Base-by-base conservation (phyloP, 352 stramenopile genomes). In the Aphanomyces cochlioides region DNA sequence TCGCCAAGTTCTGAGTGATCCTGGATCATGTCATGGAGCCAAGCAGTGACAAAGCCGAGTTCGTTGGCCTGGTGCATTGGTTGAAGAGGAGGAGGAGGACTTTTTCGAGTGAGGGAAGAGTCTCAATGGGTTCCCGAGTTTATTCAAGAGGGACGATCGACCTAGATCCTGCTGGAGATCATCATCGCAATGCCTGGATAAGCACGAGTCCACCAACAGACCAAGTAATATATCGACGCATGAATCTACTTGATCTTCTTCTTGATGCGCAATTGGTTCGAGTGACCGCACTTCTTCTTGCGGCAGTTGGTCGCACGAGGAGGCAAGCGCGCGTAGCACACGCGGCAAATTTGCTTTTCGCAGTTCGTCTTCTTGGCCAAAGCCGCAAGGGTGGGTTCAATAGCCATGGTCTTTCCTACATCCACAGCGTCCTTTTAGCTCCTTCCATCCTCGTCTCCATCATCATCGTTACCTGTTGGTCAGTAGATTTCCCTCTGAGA, bases 261-360 rank as follows among this genome's bases (percentile, higher is more conserved):
- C 97, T 99, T 99, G 81, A 98, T 96, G 80, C 98, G 95, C 74
- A 99, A 90, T 89, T 99, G 97, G 79, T 96, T 98, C 73, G 96
- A 99, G 90, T 99, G 98, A 79, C 98, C 98, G 79, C 98, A 99
- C 93, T 99, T 99, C 92, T 99, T 99, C 96, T 99, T 99, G 78
- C 98, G 93, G 95, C 98, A 99, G 92, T 99, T 99, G 72, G 92
- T 98, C 65, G 98, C 98, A 83, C 96, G 96, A 58, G 97, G 96
- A 48, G 97, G 98, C 63, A 99, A 95, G 90, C 98, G 96, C 73
- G 98, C 97, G 84, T 99, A 99, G 86, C 98, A 99, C 79, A 99
- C 98, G 79, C 98, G 96, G 92, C 98, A 99, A 73, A 99, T 98
- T 84, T 97, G 90, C 94, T 99, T 99, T 77, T 99, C 97, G 75